Evolutionary conservation across 768 basidiomycete species (phyloP), one percentile per base, ranked within the genome.

Genomic region (Russula sp.): DNA sequence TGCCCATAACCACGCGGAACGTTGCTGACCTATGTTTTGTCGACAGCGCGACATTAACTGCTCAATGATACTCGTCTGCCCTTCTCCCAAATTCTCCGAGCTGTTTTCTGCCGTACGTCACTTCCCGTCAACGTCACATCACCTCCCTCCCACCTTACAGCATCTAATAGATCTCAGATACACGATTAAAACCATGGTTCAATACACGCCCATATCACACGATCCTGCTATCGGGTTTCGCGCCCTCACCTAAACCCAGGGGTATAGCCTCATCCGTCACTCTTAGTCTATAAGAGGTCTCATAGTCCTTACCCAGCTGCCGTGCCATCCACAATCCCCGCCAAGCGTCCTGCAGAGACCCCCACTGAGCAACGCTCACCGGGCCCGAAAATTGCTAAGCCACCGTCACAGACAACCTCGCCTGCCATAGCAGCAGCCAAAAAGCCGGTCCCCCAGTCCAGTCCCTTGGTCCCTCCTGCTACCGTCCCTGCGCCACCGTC

Each of bases 301-400:
- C 14, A 64, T 22, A 2, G 42, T 37, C 34, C 40, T 18, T 47
- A 27, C 35, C 4, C 49, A 64, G 63, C 58, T 32, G 53, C 58
- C 4, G 54, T 64, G 3, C 48, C 58, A 27, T 40, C 61, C 40
- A 55, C 60, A 47, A 62, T 63, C 8, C 65, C 67, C n/a, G 57
- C 64, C 16, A 68, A 68, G 55, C 67, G 67, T 27, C 53, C 61
- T 18, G 63, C 60, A 20, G 65, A 68, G 27, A 34, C 35, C 13
- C 53, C 61, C 34, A 40, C 65, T 3, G 65, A 58, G 18, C 64
- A 67, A 31, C 66, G 64, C 35, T 68, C 67, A 31, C 65, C 67
- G 2, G 61, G 60, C 27, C 55, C 65, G 27, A 68, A 68, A 45
- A 27, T 62, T 7, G 44, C 61, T n/a, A 61, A 48, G 22, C 57